These are phyloP conservation scores for Amanita pallidorosea DNA, from an alignment of 768 basidiomycete species.

Conservation along the genomic window DNA sequence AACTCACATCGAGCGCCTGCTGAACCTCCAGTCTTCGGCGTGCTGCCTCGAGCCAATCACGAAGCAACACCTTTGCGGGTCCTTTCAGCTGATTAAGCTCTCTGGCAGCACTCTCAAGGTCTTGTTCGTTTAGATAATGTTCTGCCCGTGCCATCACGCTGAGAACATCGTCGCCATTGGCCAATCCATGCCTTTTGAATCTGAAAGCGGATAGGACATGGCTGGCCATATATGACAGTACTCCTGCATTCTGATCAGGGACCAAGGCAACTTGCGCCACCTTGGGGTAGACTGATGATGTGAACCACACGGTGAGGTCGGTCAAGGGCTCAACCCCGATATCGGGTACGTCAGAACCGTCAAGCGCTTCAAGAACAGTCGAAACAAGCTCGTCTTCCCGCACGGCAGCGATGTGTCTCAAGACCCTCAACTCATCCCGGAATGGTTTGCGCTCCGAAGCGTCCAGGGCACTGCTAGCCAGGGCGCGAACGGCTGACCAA, in stretches of 20 bases:
- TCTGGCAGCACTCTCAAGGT: constrained; percentile 79
- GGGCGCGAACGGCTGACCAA: constrained; percentile 86
- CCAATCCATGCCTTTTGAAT: constrained; percentile 74
- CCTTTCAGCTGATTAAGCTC: constrained; percentile 89
- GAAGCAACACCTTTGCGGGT: constrained; percentile 58
- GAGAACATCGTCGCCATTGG: constrained; percentile 73
- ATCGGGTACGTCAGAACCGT: constrained; percentile 64
- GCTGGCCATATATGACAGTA: constrained; percentile 82
- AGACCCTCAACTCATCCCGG: constrained; percentile 78
- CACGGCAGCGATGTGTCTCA: constrained; percentile 63
- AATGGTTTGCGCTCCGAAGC: constrained; percentile 70
- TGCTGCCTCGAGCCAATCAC: constrained; percentile 90
- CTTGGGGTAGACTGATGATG: constrained; percentile 68
- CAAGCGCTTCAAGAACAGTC: constrained; percentile 59
- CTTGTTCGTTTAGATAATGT: constrained; percentile 84
- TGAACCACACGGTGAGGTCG: constrained; percentile 88
- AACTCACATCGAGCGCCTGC: constrained; percentile 76
- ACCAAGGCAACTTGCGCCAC: constrained; percentile 87
- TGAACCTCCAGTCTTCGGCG: constrained; percentile 80
- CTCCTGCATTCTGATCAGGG: constrained; percentile 81
- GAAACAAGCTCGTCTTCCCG: constrained; percentile 60
- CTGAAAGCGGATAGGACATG: constrained; percentile 61
- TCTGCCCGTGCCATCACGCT: constrained; percentile 85
- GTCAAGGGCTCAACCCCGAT: constrained; percentile 82
- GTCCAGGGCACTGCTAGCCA: constrained; percentile 53